Percentiles rank a stretch among this genome's conserved stretches.
These are phyloP conservation scores for Lenwebbia sp. DNA, from an alignment of 345 rosid genomes.

Conservation along the genomic window DNA sequence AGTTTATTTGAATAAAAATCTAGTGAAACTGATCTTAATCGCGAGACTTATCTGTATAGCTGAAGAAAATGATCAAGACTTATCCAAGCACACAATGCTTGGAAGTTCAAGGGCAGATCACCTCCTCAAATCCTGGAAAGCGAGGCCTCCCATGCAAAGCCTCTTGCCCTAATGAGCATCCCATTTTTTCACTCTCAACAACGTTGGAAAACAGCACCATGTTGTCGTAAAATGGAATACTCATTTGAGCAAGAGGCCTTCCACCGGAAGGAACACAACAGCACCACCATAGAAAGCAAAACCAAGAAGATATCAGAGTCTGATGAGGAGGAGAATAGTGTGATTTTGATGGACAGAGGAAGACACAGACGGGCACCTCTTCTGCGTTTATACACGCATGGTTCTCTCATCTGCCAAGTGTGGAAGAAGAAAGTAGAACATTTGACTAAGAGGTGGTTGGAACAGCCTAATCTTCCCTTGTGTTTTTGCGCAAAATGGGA, in stretches of 20 bases:
- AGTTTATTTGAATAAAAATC: neutral
- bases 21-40: neutral
- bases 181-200: neutral
- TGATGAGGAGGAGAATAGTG: neutral
- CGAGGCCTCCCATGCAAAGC: constrained; percentile 19
- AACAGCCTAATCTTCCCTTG: neutral
- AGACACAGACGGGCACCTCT: neutral
- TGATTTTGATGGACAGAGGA: neutral
- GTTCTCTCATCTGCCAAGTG: constrained; percentile 9
- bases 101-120: neutral
- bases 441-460: constrained; percentile 13
- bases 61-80: neutral
- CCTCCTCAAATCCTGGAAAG: neutral
- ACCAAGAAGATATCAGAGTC: neutral
- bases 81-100: neutral
- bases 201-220: neutral
- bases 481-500: neutral
- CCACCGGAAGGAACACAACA: neutral
- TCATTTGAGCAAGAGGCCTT: constrained; percentile 47
- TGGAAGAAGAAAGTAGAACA: neutral
- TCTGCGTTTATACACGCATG: neutral
- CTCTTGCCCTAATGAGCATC: constrained; percentile 33
- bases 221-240: constrained; percentile 23
- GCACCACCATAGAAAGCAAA: neutral
- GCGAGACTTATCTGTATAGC: neutral